These are phyloP conservation scores for Andrographis paniculata DNA, from an alignment of 305 asterid genomes.

Conservation along the genomic window DNA sequence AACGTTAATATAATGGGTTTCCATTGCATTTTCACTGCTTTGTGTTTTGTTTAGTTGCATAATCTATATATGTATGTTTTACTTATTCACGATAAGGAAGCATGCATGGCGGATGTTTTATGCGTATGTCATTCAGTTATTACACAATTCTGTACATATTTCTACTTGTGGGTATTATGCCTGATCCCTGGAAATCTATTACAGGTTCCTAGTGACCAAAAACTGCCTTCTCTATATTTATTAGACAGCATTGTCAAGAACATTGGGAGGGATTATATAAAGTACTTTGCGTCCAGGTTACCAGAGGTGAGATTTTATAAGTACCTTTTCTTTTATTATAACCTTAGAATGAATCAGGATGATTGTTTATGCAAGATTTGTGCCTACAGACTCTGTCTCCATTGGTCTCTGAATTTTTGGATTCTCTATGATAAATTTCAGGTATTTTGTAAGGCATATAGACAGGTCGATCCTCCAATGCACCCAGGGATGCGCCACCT, in stretches of 20 bases:
- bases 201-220: conserved; percentile 90
- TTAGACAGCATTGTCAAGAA: conserved; percentile 98
- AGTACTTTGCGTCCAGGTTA: conserved; percentile 64
- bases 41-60: no score
- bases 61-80: no score
- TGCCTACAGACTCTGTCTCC: not conserved
- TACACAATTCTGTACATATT: no score
- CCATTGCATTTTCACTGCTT: no score
- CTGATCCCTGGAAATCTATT: conserved; percentile 29
- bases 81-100: no score
- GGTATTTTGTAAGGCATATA: conserved; percentile 92
- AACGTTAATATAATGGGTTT: no score
- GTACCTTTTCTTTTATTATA: conserved; percentile 12
- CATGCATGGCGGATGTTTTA: not conserved
- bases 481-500: conserved; percentile 94
- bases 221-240: conserved; percentile 91
- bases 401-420: not conserved
- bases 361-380: not conserved
- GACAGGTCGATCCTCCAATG: conserved; percentile 72
- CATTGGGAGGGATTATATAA: conserved; percentile 94
- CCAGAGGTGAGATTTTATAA: conserved; percentile 77
- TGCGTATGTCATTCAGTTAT: no score
- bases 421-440: conserved; percentile 19
- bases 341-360: conserved; percentile 4
- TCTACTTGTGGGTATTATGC: conserved; percentile 5